Evolutionary conservation across 2,329 filamentous ascomycete genomes (phyloP).

Genomic region (Rutstroemia sp.): DNA sequence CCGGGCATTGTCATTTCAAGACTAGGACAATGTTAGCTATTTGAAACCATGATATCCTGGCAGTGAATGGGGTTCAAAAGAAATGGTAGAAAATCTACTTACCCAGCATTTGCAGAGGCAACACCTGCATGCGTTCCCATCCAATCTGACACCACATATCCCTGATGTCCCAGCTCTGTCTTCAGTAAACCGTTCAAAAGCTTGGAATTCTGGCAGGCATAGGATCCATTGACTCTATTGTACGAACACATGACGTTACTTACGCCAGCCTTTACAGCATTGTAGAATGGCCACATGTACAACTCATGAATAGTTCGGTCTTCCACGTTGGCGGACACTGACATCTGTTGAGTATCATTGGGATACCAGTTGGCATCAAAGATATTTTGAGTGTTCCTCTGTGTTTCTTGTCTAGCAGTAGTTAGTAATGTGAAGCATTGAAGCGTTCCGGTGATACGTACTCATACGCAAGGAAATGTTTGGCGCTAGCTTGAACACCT

Average conservation of each 20-base stretch:
- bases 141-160: conserved; percentile 62
- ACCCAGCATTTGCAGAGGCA: conserved; percentile 45
- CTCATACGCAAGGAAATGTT: conserved; percentile 42
- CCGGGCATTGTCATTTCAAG: conserved; percentile 64
- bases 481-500: conserved; percentile 31
- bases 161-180: conserved; percentile 42
- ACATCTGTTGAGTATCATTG: conserved; percentile 31
- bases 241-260: conserved; percentile 64
- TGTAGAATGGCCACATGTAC: conserved; percentile 80
- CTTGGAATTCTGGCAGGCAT: conserved; percentile 43
- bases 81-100: too few relatives aligned
- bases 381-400: conserved; percentile 20
- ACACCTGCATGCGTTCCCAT: conserved; percentile 51
- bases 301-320: conserved; percentile 68
- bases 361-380: background rate
- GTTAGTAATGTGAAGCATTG: too few relatives aligned
- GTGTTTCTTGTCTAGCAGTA: conserved; percentile 36
- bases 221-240: conserved; percentile 41
- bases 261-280: conserved; percentile 70
- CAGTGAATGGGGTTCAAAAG: too few relatives aligned
- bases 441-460: too few relatives aligned
- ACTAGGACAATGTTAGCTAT: conserved; percentile 21
- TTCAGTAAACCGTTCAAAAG: conserved; percentile 42
- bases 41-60: too few relatives aligned
- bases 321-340: conserved; percentile 61